Conservation (phyloP, 257 asterid genomes). For the Gentiana straminea region DNA sequence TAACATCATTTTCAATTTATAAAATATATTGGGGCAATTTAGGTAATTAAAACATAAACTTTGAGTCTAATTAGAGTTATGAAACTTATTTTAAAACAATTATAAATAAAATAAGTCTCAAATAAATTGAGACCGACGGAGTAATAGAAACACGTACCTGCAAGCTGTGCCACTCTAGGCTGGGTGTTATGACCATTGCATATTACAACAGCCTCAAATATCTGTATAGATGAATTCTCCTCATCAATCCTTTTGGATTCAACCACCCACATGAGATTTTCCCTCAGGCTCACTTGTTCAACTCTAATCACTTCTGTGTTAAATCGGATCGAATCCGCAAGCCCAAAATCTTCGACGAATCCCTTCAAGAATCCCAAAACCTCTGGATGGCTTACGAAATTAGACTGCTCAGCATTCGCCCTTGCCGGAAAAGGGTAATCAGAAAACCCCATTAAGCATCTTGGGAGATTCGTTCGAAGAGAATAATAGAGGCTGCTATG, state of each 20-base stretch:
- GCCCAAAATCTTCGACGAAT: constrained; percentile 28
- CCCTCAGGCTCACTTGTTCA: constrained; percentile 13
- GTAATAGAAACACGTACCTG: constrained; percentile 19
- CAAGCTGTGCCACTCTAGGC: constrained; percentile 31
- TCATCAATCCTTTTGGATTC: constrained; percentile 20
- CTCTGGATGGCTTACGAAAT: constrained; percentile 41
- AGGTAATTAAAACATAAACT: too few relatives aligned
- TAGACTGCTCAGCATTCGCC: constrained; percentile 11
- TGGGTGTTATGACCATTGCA: constrained; percentile 42
- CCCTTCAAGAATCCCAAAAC: constrained; percentile 40
- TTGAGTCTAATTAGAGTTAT: too few relatives aligned
- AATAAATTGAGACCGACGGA: too few relatives aligned
- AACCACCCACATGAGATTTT: constrained; percentile 28
- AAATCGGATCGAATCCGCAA: constrained; percentile 31
- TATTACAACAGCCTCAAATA: constrained; percentile 45
- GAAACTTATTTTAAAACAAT: too few relatives aligned
- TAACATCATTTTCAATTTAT: too few relatives aligned
- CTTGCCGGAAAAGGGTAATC: constrained; percentile 33
- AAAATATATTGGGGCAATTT: too few relatives aligned
- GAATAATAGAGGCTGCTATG: constrained; percentile 40
- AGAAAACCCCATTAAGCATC: constrained; percentile 42
- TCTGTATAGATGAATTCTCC: constrained; percentile 10
- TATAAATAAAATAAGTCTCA: too few relatives aligned
- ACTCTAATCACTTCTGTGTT: constrained; percentile 33
- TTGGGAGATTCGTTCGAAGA: constrained; percentile 40